A percentile compares a stretch with the other conserved stretches of the same genome.
phyloP scores from a whole-genome alignment of 768 basidiomycete species.

The Calvatia gigantea region DNA sequence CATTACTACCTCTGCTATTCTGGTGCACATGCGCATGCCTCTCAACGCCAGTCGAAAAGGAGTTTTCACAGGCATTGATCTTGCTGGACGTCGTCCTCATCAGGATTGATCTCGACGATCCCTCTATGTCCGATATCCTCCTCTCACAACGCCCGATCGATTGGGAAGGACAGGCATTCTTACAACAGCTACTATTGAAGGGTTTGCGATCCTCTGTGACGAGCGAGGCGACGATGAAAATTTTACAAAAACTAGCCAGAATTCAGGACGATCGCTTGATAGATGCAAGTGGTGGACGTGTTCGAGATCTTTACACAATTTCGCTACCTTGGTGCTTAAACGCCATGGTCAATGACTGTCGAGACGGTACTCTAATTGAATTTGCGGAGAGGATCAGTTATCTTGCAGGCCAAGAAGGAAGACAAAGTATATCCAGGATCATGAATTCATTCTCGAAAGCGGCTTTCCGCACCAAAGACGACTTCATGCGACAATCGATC shows the following conservation, averaged over 20 bases:
- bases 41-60: slow-evolving; percentile 76
- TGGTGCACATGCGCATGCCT: slow-evolving; percentile 85
- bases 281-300: slow-evolving; percentile 64
- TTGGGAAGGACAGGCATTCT: slow-evolving; percentile 61
- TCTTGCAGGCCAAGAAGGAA: slow-evolving; percentile 70
- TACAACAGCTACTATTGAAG: slow-evolving; percentile 70
- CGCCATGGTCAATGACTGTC: slow-evolving; percentile 57
- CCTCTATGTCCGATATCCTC: slow-evolving; percentile 62
- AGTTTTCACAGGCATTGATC: slow-evolving; percentile 66
- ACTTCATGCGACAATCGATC: slow-evolving; percentile 89
- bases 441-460: slow-evolving; percentile 86
- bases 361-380: slow-evolving; percentile 56
- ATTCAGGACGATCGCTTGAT: slow-evolving; percentile 62
- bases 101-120: slow-evolving; percentile 70
- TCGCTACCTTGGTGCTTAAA: slow-evolving; percentile 88
- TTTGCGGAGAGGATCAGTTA: slow-evolving; percentile 72
- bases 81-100: slow-evolving; percentile 64
- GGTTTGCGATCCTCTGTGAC: slow-evolving; percentile 81
- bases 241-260: slow-evolving; percentile 61
- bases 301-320: slow-evolving; percentile 80
- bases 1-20: slow-evolving; percentile 77
- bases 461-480: slow-evolving; percentile 88
- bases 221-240: slow-evolving; percentile 58
- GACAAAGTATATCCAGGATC: slow-evolving; percentile 79
- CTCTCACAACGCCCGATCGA: slow-evolving; percentile 62